Evolutionary conservation across 768 basidiomycete species (phyloP).

Genomic region (Strobilomyces dryophilus): DNA sequence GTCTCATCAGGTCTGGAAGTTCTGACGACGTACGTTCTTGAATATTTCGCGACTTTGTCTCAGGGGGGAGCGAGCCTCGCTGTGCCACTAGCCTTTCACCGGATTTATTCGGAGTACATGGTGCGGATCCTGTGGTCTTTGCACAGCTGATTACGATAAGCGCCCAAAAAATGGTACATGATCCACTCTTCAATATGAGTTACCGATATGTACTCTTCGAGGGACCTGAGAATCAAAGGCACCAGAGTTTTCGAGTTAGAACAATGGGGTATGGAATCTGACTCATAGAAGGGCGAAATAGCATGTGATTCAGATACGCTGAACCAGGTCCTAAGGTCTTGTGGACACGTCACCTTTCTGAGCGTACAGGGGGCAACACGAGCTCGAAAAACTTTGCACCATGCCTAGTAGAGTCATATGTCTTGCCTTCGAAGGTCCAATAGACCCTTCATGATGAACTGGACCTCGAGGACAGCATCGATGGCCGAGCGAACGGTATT

Average conservation of each 20-base stretch:
- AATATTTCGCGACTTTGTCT: no score
- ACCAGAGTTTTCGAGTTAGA: no score
- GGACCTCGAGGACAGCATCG: slow-evolving; percentile 76
- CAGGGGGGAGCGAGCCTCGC: no score
- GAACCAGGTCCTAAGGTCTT: neutral
- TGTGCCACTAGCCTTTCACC: no score
- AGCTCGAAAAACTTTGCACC: neutral
- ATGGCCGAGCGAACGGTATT: slow-evolving; percentile 67
- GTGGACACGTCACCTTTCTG: neutral
- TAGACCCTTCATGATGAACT: slow-evolving; percentile 79
- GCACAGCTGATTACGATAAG: no score
- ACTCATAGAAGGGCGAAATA: no score
- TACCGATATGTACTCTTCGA: neutral
- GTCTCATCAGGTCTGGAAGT: slow-evolving; percentile 64
- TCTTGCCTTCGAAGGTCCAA: slow-evolving; percentile 76
- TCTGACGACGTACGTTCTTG: slow-evolving; percentile 31
- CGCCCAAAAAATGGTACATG: no score
- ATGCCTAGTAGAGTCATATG: slow-evolving; percentile 35
- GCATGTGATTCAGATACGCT: no score
- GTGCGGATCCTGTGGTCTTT: no score
- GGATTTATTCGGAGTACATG: no score
- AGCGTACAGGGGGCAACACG: neutral
- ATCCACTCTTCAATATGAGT: neutral
- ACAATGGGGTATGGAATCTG: no score
- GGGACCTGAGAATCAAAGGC: no score